A percentile compares a stretch with the other conserved stretches of the same genome.
phyloP scores from a whole-genome alignment of 306 rosid genomes.

The Medicago arabica region DNA sequence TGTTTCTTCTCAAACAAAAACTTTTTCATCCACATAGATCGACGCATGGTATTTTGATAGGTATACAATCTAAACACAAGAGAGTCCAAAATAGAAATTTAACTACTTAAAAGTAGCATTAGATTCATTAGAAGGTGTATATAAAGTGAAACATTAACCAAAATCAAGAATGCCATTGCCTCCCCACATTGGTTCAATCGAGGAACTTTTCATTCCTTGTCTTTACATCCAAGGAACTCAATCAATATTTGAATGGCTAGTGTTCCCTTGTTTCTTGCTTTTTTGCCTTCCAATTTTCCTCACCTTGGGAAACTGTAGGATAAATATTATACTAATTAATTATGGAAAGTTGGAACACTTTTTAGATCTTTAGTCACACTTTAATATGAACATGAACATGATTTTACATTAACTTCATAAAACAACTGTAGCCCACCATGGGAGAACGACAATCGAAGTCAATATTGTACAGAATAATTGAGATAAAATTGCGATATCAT shows the following conservation, averaged over 20 bases:
- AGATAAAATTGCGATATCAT: not conserved
- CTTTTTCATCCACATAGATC: too few relatives aligned
- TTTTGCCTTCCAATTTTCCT: constrained; percentile 31
- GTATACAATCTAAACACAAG: not conserved
- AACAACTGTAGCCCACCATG: constrained; percentile 22
- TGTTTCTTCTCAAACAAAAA: too few relatives aligned
- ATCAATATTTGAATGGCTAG: constrained; percentile 49
- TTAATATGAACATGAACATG: constrained; percentile 16
- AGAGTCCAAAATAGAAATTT: constrained; percentile 36
- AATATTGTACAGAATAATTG: constrained; percentile 11
- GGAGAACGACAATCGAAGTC: constrained; percentile 24
- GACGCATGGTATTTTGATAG: not conserved
- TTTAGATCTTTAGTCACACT: constrained; percentile 28
- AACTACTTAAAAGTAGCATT: constrained; percentile 15
- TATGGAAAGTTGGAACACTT: constrained; percentile 44
- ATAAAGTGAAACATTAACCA: constrained; percentile 45
- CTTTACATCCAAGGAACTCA: constrained; percentile 42
- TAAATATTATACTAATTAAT: constrained; percentile 31
- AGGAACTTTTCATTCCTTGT: constrained; percentile 61
- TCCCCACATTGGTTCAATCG: constrained; percentile 51
- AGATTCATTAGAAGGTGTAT: constrained; percentile 21
- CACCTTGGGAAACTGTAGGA: constrained; percentile 42
- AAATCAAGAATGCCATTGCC: constrained; percentile 48
- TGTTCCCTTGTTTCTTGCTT: constrained; percentile 57
- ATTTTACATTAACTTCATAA: constrained; percentile 21